phyloP scores from a whole-genome alignment of 176 grass and related monocot species.

The Aegilops longissima region DNA sequence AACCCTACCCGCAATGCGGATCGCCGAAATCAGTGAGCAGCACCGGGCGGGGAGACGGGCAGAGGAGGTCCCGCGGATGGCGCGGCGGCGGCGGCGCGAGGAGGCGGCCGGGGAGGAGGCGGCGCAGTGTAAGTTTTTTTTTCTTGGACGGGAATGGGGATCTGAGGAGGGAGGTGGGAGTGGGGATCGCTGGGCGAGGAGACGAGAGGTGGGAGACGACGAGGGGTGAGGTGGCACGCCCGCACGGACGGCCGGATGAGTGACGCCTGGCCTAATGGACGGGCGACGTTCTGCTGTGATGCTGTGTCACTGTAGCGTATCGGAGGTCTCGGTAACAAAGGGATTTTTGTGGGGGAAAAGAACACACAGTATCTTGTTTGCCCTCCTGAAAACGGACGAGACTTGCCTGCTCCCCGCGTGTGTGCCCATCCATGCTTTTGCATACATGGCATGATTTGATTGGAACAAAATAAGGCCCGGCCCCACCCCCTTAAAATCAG shows the following conservation, averaged over 20 bases:
- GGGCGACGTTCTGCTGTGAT: background rate
- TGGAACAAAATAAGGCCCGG: too few species aligned
- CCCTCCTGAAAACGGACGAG: too few species aligned
- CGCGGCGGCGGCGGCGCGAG: background rate
- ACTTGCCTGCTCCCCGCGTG: too few species aligned
- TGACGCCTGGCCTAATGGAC: background rate
- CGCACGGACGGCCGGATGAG: background rate
- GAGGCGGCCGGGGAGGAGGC: background rate
- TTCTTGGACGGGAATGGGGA: constrained; percentile 7
- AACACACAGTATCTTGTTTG: too few species aligned
- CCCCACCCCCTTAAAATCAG: too few species aligned
- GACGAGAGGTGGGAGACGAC: background rate
- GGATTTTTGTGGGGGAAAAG: too few species aligned
- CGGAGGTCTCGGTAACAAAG: background rate
- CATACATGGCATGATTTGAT: too few species aligned
- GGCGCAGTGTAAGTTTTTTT: background rate
- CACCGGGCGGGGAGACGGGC: background rate
- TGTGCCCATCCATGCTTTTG: too few species aligned
- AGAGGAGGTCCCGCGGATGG: background rate
- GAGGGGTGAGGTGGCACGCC: background rate
- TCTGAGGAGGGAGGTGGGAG: background rate
- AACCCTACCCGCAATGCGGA: constrained; percentile 15
- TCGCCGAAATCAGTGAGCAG: background rate
- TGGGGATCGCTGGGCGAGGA: constrained; percentile 8
- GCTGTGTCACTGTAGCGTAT: background rate